These are phyloP conservation scores for Plasmodium adleri DNA, from an alignment of 169 alveolate genomes.

Conservation along the genomic window DNA sequence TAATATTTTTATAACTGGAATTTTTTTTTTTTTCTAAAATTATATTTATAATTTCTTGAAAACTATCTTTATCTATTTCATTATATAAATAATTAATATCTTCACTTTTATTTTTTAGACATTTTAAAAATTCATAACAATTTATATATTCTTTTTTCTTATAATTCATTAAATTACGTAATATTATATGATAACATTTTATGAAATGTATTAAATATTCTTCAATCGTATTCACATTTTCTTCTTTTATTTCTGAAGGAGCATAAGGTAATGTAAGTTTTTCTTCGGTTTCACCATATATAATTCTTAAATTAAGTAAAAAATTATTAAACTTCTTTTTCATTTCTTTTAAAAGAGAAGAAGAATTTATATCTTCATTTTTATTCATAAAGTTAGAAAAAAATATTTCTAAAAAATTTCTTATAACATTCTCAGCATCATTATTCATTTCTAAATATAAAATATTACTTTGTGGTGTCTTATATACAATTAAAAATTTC, in stretches of 20 bases:
- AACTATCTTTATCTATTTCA: conserved; percentile 60
- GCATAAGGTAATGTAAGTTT: conserved; percentile 47
- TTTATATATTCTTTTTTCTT: conserved; percentile 44
- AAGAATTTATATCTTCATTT: conserved; percentile 62
- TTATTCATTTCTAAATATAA: conserved; percentile 63
- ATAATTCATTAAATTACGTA: conserved; percentile 61
- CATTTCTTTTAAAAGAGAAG: conserved; percentile 63
- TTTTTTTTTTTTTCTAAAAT: conserved; percentile 72
- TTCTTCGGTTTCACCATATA: conserved; percentile 63
- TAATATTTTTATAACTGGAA: conserved; percentile 61
- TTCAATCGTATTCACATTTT: conserved; percentile 35
- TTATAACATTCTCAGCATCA: conserved; percentile 71
- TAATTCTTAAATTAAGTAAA: conserved; percentile 57
- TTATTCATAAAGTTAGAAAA: conserved; percentile 72
- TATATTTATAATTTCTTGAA: conserved; percentile 38
- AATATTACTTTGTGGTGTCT: conserved; percentile 22
- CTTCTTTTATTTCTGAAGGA: conserved; percentile 61
- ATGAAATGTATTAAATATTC: conserved; percentile 65
- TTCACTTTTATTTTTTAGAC: conserved; percentile 42
- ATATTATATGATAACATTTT: conserved; percentile 62
- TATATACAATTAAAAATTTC: conserved; percentile 58
- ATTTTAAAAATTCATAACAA: conserved; percentile 36
- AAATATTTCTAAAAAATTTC: conserved; percentile 61
- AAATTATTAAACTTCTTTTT: conserved; percentile 72
- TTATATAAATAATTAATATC: conserved; percentile 43